phyloP scores from a whole-genome alignment of 805 yeast genomes.

The Peterozyma xylosa region DNA sequence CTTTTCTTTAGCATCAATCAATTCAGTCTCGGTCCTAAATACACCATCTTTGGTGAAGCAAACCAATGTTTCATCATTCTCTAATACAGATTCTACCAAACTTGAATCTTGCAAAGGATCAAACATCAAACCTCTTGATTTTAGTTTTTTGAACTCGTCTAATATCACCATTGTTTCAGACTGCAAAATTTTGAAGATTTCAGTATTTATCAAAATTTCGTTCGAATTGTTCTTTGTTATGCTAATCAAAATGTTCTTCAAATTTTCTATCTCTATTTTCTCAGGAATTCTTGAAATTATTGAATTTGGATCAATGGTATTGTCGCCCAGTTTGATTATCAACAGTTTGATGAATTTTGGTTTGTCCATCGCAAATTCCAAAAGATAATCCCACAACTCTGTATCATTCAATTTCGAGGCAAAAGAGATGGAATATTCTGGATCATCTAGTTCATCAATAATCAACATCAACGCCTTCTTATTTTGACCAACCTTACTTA shows the following conservation, averaged over 20 bases:
- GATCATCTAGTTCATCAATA: constrained; percentile 70
- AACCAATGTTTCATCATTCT: too few relatives aligned
- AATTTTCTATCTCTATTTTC: constrained; percentile 54
- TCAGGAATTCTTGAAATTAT: constrained; percentile 60
- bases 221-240: constrained; percentile 61
- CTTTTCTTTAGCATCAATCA: too few relatives aligned
- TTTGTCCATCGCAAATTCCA: constrained; percentile 61
- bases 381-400: constrained; percentile 75
- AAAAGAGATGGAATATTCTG: constrained; percentile 73
- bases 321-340: constrained; percentile 57
- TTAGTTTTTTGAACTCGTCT: constrained; percentile 17
- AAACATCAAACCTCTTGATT: constrained; percentile 25
- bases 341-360: constrained; percentile 75
- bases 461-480: constrained; percentile 70
- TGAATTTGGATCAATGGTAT: constrained; percentile 55
- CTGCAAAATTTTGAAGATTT: constrained; percentile 47
- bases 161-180: constrained; percentile 38
- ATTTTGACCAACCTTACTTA: constrained; percentile 78
- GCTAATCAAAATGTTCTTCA: constrained; percentile 50
- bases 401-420: constrained; percentile 59
- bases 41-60: too few relatives aligned
- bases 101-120: constrained; percentile 11
- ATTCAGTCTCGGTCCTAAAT: too few relatives aligned
- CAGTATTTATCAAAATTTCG: constrained; percentile 41
- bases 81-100: too few relatives aligned